Conservation (phyloP, 2,329 filamentous ascomycete genomes). For the Domatiomyces catenatus region DNA sequence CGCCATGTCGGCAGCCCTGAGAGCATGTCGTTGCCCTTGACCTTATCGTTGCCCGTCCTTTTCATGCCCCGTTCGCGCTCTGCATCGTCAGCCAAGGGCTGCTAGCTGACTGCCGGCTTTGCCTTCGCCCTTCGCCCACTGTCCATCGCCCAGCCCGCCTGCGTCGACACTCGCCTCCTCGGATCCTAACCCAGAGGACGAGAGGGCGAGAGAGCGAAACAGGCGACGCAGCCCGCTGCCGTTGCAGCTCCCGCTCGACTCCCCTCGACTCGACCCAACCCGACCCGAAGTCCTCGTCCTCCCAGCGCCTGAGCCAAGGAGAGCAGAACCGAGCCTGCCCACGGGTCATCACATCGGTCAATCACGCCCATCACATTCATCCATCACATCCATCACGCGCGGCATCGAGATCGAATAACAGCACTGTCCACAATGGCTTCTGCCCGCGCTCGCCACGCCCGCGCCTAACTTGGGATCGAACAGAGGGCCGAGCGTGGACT, state of each 20-base stretch:
- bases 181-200: background rate
- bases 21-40: background rate
- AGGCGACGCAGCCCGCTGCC: background rate
- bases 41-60: background rate
- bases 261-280: background rate
- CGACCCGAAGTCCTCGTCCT: background rate
- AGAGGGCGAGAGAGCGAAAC: background rate
- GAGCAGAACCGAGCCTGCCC: background rate
- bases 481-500: background rate
- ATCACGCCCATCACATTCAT: background rate
- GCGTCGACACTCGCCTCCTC: too few species aligned
- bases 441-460: too few species aligned
- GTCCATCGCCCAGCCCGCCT: too few species aligned
- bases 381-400: background rate
- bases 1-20: background rate
- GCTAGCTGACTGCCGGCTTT: background rate
- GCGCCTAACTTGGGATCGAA: background rate
- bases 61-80: background rate
- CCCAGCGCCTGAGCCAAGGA: background rate
- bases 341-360: background rate
- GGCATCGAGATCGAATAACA: background rate
- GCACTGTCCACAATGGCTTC: background rate
- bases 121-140: background rate
- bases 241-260: background rate
- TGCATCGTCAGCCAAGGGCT: background rate